Evolutionary conservation across 805 yeast genomes (phyloP).

Genomic region (Starmerella bacillaris): DNA sequence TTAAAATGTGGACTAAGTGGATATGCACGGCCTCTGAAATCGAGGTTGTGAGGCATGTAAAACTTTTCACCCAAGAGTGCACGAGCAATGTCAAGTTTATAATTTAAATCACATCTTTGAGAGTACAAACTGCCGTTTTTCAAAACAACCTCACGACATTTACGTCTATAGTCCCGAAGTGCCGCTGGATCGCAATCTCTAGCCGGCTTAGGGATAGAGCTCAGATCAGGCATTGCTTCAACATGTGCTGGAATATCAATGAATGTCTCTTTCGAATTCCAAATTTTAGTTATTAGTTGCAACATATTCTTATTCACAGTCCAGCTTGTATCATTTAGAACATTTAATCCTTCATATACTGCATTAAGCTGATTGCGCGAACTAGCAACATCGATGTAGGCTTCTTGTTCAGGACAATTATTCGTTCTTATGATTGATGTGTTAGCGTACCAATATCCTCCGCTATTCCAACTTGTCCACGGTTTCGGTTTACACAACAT

Average conservation of each 20-base stretch:
- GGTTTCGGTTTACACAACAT: slow-evolving; percentile 84
- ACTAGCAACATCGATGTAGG: slow-evolving; percentile 74
- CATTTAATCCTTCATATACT: slow-evolving; percentile 68
- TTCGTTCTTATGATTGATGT: slow-evolving; percentile 53
- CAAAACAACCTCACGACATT: slow-evolving; percentile 38
- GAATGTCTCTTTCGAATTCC: slow-evolving; percentile 73
- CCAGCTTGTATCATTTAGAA: slow-evolving; percentile 80
- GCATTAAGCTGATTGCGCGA: slow-evolving; percentile 43
- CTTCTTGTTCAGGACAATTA: slow-evolving; percentile 75
- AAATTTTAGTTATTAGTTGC: slow-evolving; percentile 49
- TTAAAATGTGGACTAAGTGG: slow-evolving; percentile 47
- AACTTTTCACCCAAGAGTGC: slow-evolving; percentile 56
- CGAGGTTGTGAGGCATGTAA: slow-evolving; percentile 46
- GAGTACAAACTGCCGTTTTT: slow-evolving; percentile 57
- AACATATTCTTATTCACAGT: slow-evolving; percentile 63
- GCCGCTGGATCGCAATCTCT: slow-evolving; percentile 53
- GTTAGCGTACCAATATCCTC: slow-evolving; percentile 63
- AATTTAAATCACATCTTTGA: slow-evolving; percentile 82
- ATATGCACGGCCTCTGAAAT: slow-evolving; percentile 48
- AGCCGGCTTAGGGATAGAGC: slow-evolving; percentile 42
- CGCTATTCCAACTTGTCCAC: slow-evolving; percentile 67
- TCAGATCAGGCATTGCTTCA: slow-evolving; percentile 23
- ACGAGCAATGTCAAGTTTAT: slow-evolving; percentile 85
- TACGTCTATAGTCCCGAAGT: slow-evolving; percentile 48
- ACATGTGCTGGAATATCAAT: slow-evolving; percentile 50